Percentiles rank a stretch among this genome's conserved stretches.
These are phyloP conservation scores for Oligophagozyma castellii DNA, from an alignment of 1,139 yeast species.

Conservation along the genomic window DNA sequence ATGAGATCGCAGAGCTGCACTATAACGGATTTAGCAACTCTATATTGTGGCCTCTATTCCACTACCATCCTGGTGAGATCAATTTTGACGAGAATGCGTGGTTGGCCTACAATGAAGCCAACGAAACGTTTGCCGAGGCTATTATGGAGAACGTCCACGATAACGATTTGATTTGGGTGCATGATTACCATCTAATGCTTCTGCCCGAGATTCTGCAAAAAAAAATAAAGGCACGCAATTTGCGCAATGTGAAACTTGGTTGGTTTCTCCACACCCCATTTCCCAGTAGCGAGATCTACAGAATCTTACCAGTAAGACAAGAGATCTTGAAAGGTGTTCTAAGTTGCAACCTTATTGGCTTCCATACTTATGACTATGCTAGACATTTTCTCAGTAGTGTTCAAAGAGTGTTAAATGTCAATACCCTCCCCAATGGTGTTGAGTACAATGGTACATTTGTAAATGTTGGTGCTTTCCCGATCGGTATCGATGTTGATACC, in stretches of 20 bases:
- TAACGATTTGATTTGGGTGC: constrained; percentile 91
- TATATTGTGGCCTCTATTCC: constrained; percentile 95
- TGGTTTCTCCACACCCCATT: constrained; percentile 96
- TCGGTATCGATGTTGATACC: constrained; percentile 92
- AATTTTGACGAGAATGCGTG: constrained; percentile 95
- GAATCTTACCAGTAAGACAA: constrained; percentile 88
- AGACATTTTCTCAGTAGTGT: constrained; percentile 90
- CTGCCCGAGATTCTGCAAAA: constrained; percentile 81
- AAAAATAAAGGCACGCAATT: constrained; percentile 26
- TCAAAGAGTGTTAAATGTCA: constrained; percentile 69
- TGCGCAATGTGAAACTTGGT: constrained; percentile 61
- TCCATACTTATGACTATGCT: constrained; percentile 99
- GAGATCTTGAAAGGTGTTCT: constrained; percentile 86
- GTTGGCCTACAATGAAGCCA: constrained; percentile 96
- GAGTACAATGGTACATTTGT: constrained; percentile 66
- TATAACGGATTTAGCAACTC: constrained; percentile 91
- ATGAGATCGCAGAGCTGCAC: constrained; percentile 85
- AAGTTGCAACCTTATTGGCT: constrained; percentile 90
- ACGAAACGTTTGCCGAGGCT: constrained; percentile 63
- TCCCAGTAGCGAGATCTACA: constrained; percentile 91
- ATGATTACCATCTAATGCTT: constrained; percentile 93
- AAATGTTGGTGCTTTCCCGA: constrained; percentile 92
- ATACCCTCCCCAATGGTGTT: constrained; percentile 85
- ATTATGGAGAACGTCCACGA: constrained; percentile 63
- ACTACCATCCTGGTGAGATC: constrained; percentile 98